A percentile compares a stretch with the other conserved stretches of the same genome.
Evolutionary conservation across 345 rosid genomes (phyloP).

Genomic region (Gossypium mustelinum): DNA sequence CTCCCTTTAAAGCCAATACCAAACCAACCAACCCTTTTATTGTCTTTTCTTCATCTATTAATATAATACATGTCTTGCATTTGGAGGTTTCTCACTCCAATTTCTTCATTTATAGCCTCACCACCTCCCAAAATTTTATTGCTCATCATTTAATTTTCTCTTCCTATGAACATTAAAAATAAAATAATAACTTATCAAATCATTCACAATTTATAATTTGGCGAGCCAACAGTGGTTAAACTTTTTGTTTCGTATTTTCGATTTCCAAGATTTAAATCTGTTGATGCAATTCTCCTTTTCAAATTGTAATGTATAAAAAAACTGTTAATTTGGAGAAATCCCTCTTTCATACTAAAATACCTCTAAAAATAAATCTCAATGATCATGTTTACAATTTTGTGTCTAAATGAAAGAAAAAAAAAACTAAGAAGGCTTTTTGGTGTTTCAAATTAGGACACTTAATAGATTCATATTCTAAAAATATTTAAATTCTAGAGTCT

Average conservation of each 20-base stretch:
- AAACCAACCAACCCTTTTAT: conserved; percentile 31
- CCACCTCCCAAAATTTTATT: neutral
- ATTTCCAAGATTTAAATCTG: too few relatives aligned
- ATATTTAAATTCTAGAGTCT: too few relatives aligned
- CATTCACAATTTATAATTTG: too few relatives aligned
- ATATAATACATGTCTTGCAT: neutral
- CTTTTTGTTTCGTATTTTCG: too few relatives aligned
- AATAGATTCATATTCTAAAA: neutral
- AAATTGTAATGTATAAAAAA: neutral
- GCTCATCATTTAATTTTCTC: neutral
- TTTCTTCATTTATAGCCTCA: neutral
- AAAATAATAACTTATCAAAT: neutral
- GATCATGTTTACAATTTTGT: neutral
- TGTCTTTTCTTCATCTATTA: conserved; percentile 30
- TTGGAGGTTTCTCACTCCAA: neutral
- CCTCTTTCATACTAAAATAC: neutral
- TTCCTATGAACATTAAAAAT: neutral
- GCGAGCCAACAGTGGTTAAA: too few relatives aligned
- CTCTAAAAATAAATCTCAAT: neutral
- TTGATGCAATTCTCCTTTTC: too few relatives aligned
- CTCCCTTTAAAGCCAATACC: neutral
- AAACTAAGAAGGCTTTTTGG: neutral
- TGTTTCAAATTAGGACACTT: neutral
- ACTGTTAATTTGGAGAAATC: neutral
- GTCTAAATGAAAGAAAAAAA: neutral